Base-by-base conservation (phyloP, 2,329 filamentous ascomycete species). In the Lasiodiplodia gonubiensis region DNA sequence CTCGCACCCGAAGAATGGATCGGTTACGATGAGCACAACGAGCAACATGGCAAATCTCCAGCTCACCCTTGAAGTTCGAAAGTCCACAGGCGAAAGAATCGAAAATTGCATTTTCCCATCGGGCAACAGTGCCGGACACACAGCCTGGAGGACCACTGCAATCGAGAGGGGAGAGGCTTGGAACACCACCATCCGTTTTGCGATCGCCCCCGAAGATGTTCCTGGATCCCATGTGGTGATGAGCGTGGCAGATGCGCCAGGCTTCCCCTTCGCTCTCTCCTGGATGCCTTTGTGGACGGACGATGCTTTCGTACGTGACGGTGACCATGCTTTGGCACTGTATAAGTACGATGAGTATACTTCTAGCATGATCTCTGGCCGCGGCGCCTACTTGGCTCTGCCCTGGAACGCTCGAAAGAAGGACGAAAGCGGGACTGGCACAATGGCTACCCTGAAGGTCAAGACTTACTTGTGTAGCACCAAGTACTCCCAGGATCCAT, bases 201-300 rank as follows among this genome's bases (percentile, higher is more conserved):
- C 89, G 2, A 86, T 99, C 49, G 85, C 90, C 0, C 89, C 92
- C 0, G 86, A 91, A 61, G 91, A 97, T 71, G 94, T 99, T 0
- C 86, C 90, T 2, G 88, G 88, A 25, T 90, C 92, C 12, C 95
- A 99, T 80, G 83, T 98, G 30, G 92, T 97, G 39, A 91, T 99
- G 86, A 94, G 92, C 71, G 82, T 99, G 66, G 90, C 93, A 10
- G 93, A 98, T 79, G 88, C 92, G 61, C 93, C 94, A 0, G 90
- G 91, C 66, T 90, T 92, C 54, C 93, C 95, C 0, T 97, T 98
- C 77, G 94, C 95, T 2, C 85, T 98, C 52, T 92, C 92, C 16
- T 94, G 96, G 85, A 90, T 99, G 83, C 95, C 95, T 0, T 84
- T 99, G 2, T 99, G 96, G 95, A 92, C 94, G 63, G 88, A 92